Evolutionary conservation across 2,329 filamentous ascomycete species (phyloP).

Genomic region (Lasiodiplodia gonubiensis): DNA sequence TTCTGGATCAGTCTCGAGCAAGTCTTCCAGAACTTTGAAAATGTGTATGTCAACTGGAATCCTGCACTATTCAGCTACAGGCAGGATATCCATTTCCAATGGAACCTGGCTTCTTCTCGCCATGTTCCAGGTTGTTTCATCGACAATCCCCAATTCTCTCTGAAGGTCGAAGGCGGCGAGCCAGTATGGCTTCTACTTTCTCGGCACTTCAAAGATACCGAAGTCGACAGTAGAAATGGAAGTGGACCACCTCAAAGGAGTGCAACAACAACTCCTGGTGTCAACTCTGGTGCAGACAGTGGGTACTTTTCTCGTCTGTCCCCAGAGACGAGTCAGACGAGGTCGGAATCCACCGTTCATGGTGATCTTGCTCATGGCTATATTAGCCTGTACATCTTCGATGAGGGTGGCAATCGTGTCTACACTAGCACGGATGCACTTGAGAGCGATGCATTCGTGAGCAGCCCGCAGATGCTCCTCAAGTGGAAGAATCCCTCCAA

Average conservation of each 20-base stretch:
- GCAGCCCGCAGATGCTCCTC: conserved; percentile 89
- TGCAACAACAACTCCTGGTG: neutral
- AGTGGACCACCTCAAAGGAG: neutral
- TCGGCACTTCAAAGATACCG: conserved; percentile 77
- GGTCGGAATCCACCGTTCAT: conserved; percentile 34
- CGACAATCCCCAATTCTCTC: conserved; percentile 65
- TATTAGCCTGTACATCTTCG: conserved; percentile 85
- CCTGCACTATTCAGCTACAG: conserved; percentile 79
- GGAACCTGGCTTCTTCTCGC: conserved; percentile 64
- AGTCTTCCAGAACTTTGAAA: conserved; percentile 90
- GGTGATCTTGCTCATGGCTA: conserved; percentile 65
- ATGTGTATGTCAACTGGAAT: conserved; percentile 97
- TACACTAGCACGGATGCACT: conserved; percentile 69
- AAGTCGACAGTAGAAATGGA: conserved; percentile 30
- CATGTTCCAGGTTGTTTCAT: conserved; percentile 77
- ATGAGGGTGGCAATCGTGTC: conserved; percentile 71
- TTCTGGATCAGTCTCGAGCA: conserved; percentile 94
- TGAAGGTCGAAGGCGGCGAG: conserved; percentile 61
- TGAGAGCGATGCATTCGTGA: conserved; percentile 83
- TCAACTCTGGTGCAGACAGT: conserved; percentile 35
- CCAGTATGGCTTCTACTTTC: conserved; percentile 83
- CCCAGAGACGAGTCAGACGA: conserved; percentile 1
- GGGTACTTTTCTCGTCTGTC: neutral
- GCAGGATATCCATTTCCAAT: conserved; percentile 89
- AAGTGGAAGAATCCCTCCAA: conserved; percentile 67